A percentile compares a stretch with the other conserved stretches of the same genome.
Evolutionary conservation across 108 stramenopile genomes (phyloP).

Genomic region (Schizochytrium sp.): DNA sequence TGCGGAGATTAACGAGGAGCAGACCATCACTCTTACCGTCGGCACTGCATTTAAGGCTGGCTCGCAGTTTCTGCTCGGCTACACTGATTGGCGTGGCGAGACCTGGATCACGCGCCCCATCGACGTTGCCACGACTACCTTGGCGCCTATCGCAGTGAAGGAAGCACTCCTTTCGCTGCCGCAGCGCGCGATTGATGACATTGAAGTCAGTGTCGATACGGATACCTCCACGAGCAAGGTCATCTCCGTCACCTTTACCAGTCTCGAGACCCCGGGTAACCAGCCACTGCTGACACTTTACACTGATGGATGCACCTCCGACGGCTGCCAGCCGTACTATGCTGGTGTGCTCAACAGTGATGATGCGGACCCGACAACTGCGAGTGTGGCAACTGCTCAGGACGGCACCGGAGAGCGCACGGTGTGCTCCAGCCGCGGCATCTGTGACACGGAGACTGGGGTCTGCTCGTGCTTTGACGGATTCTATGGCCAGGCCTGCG

Average conservation of each 20-base stretch:
- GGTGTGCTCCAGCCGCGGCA: neutral
- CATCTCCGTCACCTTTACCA: neutral
- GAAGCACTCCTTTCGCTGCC: neutral
- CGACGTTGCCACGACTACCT: conserved; percentile 19
- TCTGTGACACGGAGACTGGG: conserved; percentile 18
- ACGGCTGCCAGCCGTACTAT: neutral
- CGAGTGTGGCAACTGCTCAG: neutral
- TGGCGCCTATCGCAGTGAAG: neutral
- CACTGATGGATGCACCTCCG: neutral
- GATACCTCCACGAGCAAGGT: neutral
- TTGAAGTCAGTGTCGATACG: neutral
- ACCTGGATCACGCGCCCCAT: conserved; percentile 14
- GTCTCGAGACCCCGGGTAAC: neutral
- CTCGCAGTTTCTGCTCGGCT: neutral
- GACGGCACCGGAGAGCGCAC: neutral
- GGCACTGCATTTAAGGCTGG: neutral
- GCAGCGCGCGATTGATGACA: neutral
- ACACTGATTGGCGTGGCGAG: neutral
- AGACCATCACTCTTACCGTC: neutral
- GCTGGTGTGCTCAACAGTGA: neutral
- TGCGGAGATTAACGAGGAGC: conserved; percentile 5
- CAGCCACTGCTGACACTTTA: conserved; percentile 9
- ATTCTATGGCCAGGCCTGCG: conserved; percentile 14
- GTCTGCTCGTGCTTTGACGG: conserved; percentile 19
- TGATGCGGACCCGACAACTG: neutral